Conservation (phyloP, 2,329 filamentous ascomycete species). For the Neoascochyta sp. region DNA sequence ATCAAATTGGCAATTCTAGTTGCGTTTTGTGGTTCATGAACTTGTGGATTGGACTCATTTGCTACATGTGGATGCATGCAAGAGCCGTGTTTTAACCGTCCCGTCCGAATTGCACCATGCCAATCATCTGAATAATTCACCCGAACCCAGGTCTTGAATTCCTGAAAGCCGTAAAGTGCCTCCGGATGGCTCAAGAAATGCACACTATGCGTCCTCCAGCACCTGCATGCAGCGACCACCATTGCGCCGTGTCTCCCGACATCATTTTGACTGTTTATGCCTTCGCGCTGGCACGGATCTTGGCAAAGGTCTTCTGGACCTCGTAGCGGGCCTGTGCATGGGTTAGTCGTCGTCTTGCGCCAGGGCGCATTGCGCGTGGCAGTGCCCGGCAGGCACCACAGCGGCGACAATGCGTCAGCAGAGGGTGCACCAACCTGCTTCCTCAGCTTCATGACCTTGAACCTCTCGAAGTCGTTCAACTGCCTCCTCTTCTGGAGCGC, state of each 20-base stretch:
- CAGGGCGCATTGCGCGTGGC: conserved; percentile 1
- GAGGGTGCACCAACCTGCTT: conserved; percentile 71
- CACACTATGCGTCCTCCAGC: conserved; percentile 36
- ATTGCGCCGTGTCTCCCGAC: conserved; percentile 27
- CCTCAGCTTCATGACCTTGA: conserved; percentile 99
- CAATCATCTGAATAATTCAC: conserved; percentile 37
- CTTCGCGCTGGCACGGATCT: conserved; percentile 56
- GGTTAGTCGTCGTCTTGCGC: conserved; percentile 16
- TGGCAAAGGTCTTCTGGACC: conserved; percentile 92
- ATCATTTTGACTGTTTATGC: conserved; percentile 35
- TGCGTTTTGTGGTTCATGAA: conserved; percentile 37
- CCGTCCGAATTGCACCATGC: conserved; percentile 42
- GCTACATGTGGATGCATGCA: conserved; percentile 39
- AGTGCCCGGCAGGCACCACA: not conserved
- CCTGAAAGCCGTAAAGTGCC: conserved; percentile 39
- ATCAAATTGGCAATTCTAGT: conserved; percentile 36
- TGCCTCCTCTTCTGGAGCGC: conserved; percentile 82
- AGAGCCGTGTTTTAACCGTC: conserved; percentile 40
- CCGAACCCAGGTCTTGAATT: conserved; percentile 38
- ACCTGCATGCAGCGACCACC: conserved; percentile 30
- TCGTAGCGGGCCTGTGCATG: conserved; percentile 72
- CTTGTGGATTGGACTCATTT: conserved; percentile 39
- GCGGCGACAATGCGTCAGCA: conserved; percentile 1
- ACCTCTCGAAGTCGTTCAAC: conserved; percentile 98
- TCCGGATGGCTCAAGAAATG: conserved; percentile 39